phyloP scores from a whole-genome alignment of 768 basidiomycete species.

The Kwoniella dejecticola region DNA sequence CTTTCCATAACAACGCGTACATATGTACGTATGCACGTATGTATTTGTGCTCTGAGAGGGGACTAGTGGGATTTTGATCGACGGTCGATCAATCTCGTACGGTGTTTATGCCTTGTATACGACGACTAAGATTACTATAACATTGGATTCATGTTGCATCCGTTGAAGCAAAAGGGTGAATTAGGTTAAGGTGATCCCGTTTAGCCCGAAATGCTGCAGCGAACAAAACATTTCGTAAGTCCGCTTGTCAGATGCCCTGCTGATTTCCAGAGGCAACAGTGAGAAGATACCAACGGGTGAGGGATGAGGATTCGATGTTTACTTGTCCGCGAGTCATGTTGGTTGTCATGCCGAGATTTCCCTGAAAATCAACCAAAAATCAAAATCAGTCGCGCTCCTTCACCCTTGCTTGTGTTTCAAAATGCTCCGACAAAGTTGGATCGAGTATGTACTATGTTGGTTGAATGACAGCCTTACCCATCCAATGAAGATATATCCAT shows the following conservation, averaged over 20 bases:
- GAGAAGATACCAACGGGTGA: neutral
- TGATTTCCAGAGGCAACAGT: too few species aligned
- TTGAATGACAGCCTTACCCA: conserved; percentile 1
- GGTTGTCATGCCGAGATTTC: neutral
- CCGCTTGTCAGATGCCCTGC: neutral
- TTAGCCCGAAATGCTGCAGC: neutral
- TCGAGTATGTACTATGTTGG: conserved; percentile 2
- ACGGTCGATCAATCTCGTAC: neutral
- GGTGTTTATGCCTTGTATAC: neutral
- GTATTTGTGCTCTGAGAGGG: neutral
- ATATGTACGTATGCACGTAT: too few species aligned
- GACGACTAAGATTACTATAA: too few species aligned
- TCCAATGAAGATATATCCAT: conserved; percentile 3
- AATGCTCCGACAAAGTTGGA: neutral
- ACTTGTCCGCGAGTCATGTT: neutral
- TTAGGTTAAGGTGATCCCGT: conserved; percentile 2
- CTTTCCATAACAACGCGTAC: too few species aligned
- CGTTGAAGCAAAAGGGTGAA: neutral
- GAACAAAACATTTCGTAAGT: neutral
- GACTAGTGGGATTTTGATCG: neutral
- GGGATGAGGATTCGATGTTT: neutral
- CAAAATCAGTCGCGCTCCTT: conserved; percentile 11
- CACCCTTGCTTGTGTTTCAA: neutral
- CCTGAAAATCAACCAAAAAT: neutral
- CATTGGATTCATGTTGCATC: too few species aligned